phyloP scores from a whole-genome alignment of 495 filamentous ascomycete species.

The Hypoxylon fragiforme region DNA sequence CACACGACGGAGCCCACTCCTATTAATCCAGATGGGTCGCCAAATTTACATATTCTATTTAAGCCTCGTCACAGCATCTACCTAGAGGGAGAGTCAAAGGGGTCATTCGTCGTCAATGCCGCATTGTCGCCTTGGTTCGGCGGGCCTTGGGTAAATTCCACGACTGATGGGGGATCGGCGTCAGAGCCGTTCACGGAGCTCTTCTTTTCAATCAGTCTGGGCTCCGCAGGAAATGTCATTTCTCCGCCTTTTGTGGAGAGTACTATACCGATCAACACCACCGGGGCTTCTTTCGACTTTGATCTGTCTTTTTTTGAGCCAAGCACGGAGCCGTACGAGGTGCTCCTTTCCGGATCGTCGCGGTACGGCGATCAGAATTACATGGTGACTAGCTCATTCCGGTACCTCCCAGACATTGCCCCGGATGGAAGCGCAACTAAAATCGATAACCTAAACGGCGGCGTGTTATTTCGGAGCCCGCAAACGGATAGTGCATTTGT shows the following conservation, averaged over 20 bases:
- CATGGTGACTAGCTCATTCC: constrained; percentile 51
- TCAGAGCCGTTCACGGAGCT: constrained; percentile 34
- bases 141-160: constrained; percentile 42
- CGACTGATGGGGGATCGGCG: constrained; percentile 13
- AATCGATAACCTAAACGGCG: constrained; percentile 64
- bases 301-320: constrained; percentile 50
- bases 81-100: constrained; percentile 54
- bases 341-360: constrained; percentile 46
- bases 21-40: constrained; percentile 42
- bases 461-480: constrained; percentile 48
- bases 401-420: constrained; percentile 60
- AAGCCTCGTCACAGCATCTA: constrained; percentile 65
- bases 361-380: constrained; percentile 37
- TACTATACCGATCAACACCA: constrained; percentile 51
- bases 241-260: constrained; percentile 42
- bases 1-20: constrained; percentile 51
- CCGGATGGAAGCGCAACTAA: constrained; percentile 60
- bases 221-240: constrained; percentile 10
- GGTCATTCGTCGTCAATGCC: constrained; percentile 64
- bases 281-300: constrained; percentile 52
- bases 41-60: constrained; percentile 59
- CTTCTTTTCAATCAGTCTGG: constrained; percentile 43
- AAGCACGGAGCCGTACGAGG: constrained; percentile 49
- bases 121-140: constrained; percentile 56
- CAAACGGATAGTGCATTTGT: constrained; percentile 41